phyloP scores from a whole-genome alignment of 345 rosid genomes.

The Dipteronia sinensis region DNA sequence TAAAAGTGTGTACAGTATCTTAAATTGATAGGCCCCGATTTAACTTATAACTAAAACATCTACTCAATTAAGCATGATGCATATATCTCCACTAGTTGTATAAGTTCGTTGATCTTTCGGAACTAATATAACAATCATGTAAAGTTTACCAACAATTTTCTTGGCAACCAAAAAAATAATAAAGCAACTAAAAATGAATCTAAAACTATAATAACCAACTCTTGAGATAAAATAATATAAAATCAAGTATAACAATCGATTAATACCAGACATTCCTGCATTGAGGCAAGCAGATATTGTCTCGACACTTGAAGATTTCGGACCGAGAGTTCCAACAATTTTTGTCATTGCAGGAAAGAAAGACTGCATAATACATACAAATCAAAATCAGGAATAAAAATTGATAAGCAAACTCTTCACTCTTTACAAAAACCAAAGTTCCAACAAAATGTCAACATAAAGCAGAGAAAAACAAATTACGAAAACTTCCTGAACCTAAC shows the following conservation, averaged over 20 bases:
- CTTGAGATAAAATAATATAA: neutral
- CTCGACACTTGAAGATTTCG: conserved; percentile 49
- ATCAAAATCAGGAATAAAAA: conserved; percentile 5
- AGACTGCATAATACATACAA: conserved; percentile 36
- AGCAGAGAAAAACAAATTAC: neutral
- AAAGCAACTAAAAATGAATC: neutral
- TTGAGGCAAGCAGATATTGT: conserved; percentile 54
- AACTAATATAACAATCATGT: neutral
- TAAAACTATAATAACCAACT: neutral
- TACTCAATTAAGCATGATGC: conserved; percentile 1
- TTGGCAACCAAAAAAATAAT: neutral
- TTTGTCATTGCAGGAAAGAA: conserved; percentile 77
- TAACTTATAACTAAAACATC: neutral
- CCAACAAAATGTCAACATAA: neutral
- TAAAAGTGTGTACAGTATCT: neutral
- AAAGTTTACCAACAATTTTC: neutral
- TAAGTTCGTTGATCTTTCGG: neutral
- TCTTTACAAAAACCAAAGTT: neutral
- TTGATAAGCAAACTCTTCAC: neutral
- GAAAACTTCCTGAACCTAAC: neutral
- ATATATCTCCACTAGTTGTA: neutral
- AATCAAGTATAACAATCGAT: neutral
- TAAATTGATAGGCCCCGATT: neutral
- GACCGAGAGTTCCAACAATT: conserved; percentile 77
- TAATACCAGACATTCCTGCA: conserved; percentile 75